Conservation (phyloP, 1,284 basidiomycete species). For the Tremellales sp. region DNA sequence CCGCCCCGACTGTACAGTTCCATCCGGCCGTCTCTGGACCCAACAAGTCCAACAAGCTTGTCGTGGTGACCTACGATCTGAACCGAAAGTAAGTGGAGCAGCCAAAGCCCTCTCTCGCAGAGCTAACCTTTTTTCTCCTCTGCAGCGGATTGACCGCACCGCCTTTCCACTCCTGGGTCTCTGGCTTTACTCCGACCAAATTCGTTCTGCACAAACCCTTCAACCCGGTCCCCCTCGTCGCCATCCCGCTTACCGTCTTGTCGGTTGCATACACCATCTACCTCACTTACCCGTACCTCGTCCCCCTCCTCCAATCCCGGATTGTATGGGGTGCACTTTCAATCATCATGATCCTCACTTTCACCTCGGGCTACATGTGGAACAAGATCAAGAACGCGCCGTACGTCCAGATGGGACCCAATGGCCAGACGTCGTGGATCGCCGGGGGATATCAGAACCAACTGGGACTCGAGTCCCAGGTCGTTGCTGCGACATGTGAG, state of each 20-base stretch:
- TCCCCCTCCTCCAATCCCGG: conserved; percentile 66
- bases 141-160: conserved; percentile 74
- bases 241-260: conserved; percentile 58
- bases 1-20: conserved; percentile 77
- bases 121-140: not conserved
- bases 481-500: conserved; percentile 82
- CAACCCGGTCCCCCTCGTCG: conserved; percentile 53
- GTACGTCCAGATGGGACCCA: conserved; percentile 54
- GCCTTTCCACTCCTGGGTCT: conserved; percentile 71
- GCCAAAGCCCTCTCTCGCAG: not conserved
- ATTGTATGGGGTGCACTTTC: conserved; percentile 60
- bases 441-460: conserved; percentile 85
- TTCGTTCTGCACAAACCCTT: conserved; percentile 46
- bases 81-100: conserved; percentile 53
- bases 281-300: conserved; percentile 52
- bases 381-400: conserved; percentile 83
- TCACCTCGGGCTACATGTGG: conserved; percentile 96
- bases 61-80: conserved; percentile 72
- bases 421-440: conserved; percentile 68
- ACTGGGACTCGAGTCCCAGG: conserved; percentile 86
- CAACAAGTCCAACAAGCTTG: conserved; percentile 55
- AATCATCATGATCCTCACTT: conserved; percentile 66
- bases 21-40: conserved; percentile 71
- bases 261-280: conserved; percentile 20
- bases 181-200: conserved; percentile 55